These are phyloP conservation scores for Globisporangium acanthophoron DNA, from an alignment of 352 stramenopile species.

Conservation along the genomic window DNA sequence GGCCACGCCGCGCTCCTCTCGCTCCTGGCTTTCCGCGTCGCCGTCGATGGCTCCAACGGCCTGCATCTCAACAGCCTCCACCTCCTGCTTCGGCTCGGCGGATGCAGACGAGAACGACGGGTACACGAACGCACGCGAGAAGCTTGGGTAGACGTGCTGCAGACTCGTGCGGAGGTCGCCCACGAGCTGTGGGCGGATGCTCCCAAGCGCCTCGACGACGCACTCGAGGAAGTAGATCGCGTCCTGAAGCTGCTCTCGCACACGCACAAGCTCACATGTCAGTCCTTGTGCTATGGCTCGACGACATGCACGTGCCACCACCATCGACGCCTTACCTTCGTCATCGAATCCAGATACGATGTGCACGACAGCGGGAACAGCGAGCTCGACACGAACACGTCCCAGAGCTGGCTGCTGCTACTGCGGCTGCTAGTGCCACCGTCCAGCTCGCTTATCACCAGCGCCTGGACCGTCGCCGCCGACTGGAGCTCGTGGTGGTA, in stretches of 20 bases:
- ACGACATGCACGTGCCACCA: not conserved
- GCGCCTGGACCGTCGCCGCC: not conserved
- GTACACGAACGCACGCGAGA: conserved; percentile 28
- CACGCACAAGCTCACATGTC: not conserved
- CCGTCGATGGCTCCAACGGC: not conserved
- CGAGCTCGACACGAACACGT: conserved; percentile 17
- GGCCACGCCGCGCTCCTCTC: conserved; percentile 23
- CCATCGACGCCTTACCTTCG: conserved; percentile 23
- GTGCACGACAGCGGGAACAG: conserved; percentile 25
- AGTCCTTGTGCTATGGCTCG: not conserved
- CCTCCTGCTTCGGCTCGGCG: not conserved
- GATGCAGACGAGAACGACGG: conserved; percentile 11
- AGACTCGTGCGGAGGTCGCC: conserved; percentile 23
- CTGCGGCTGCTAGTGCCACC: conserved; percentile 2
- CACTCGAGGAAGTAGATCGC: conserved; percentile 31
- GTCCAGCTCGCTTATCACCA: not conserved
- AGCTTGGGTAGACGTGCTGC: conserved; percentile 25
- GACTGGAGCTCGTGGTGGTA: conserved; percentile 26
- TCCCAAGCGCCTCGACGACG: conserved; percentile 20
- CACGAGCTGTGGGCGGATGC: conserved; percentile 15
- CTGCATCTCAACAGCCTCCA: no score
- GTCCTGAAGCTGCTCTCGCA: conserved; percentile 24
- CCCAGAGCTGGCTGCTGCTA: conserved; percentile 18
- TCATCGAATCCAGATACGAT: conserved; percentile 30
- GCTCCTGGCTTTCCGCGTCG: conserved; percentile 12